These are phyloP conservation scores for Globisporangium okanoganense DNA, from an alignment of 352 stramenopile genomes.

Conservation along the genomic window DNA sequence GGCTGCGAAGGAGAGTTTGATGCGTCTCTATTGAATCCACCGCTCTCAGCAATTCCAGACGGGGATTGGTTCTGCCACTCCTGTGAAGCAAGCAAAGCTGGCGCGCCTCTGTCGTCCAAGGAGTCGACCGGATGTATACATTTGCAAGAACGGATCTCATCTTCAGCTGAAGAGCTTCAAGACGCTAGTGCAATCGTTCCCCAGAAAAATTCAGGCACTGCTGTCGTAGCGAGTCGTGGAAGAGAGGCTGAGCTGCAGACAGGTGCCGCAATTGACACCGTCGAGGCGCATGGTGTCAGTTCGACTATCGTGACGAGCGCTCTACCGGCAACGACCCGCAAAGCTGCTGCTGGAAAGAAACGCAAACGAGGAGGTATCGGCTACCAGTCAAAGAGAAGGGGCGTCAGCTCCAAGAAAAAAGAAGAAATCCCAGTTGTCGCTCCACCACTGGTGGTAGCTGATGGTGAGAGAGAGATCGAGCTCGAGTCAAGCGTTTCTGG, in stretches of 20 bases:
- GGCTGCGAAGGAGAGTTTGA: constrained; percentile 68
- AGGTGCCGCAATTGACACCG: neutral
- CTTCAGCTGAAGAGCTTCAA: neutral
- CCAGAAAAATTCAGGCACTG: neutral
- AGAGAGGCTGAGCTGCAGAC: neutral
- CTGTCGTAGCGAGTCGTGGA: neutral
- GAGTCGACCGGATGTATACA: no score
- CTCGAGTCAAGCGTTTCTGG: neutral
- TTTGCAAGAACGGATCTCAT: neutral
- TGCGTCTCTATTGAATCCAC: constrained; percentile 37
- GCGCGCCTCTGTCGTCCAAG: neutral
- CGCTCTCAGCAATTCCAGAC: constrained; percentile 34
- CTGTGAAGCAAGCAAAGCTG: constrained; percentile 1
- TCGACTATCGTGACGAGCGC: neutral
- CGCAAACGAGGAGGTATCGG: constrained; percentile 22
- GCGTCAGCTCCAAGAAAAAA: constrained; percentile 4
- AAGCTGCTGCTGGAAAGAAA: constrained; percentile 19
- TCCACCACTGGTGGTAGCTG: neutral
- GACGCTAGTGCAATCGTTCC: neutral
- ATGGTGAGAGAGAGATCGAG: neutral
- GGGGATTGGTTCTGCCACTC: constrained; percentile 44
- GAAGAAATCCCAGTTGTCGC: neutral
- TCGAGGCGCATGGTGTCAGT: neutral
- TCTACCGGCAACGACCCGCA: neutral
- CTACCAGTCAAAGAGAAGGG: constrained; percentile 10